These are phyloP conservation scores for Polyplosphaeria fusca DNA, from an alignment of 495 filamentous ascomycete genomes.

Conservation along the genomic window DNA sequence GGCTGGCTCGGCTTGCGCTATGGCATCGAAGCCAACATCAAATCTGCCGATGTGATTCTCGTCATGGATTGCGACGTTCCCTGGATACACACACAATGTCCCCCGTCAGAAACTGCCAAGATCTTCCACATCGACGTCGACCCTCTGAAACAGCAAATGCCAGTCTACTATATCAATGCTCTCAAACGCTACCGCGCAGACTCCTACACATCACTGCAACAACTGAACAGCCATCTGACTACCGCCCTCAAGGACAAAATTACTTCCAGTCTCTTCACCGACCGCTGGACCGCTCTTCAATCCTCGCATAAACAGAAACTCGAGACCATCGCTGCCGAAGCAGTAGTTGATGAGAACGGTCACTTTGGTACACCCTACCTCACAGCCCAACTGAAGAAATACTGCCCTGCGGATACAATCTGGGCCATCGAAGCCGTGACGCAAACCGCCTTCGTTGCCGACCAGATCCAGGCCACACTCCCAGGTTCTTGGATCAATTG, in stretches of 20 bases:
- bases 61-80: conserved; percentile 80
- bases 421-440: conserved; percentile 89
- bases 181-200: conserved; percentile 75
- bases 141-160: conserved; percentile 45
- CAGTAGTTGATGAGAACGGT: conserved; percentile 57
- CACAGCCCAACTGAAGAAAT: conserved; percentile 58
- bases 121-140: conserved; percentile 44
- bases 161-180: conserved; percentile 70
- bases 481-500: conserved; percentile 91
- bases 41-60: conserved; percentile 77
- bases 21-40: conserved; percentile 66
- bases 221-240: conserved; percentile 58
- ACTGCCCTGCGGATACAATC: conserved; percentile 67
- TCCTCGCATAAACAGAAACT: conserved; percentile 59
- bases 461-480: conserved; percentile 70
- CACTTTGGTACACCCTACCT: conserved; percentile 70
- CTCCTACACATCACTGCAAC: conserved; percentile 64
- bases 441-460: conserved; percentile 70
- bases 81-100: conserved; percentile 62
- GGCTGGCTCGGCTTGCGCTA: conserved; percentile 73
- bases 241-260: conserved; percentile 40
- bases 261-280: conserved; percentile 31
- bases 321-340: conserved; percentile 54
- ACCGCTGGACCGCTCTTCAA: conserved; percentile 56
- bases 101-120: conserved; percentile 35